phyloP scores from a whole-genome alignment of 2,329 filamentous ascomycete species.

The Aureobasidium uvarum region DNA sequence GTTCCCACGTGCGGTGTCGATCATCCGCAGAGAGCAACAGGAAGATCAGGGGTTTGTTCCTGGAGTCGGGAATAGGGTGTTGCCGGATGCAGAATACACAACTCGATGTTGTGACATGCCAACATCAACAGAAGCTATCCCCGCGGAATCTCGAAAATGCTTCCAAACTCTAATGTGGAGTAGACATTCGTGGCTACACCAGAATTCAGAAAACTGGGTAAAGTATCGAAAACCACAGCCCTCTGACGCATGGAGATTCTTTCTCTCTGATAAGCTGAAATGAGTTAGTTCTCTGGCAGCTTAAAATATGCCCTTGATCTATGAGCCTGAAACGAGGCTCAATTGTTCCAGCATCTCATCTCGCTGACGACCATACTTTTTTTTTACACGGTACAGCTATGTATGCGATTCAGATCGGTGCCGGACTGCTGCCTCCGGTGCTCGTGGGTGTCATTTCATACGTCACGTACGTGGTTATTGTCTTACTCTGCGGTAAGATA shows the following conservation, averaged over 20 bases:
- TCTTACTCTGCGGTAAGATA: not conserved
- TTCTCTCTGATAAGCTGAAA: not conserved
- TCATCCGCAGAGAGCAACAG: not conserved
- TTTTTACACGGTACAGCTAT: not conserved
- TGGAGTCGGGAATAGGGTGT: not conserved
- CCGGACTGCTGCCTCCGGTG: not conserved
- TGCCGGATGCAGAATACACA: not conserved
- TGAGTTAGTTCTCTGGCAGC: not conserved
- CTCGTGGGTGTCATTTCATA: not conserved
- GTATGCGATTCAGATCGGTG: constrained; percentile 2
- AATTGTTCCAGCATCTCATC: not conserved
- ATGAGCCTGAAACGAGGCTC: too few species aligned
- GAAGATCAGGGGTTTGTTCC: not conserved
- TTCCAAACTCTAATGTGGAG: too few species aligned
- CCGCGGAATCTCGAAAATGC: not conserved
- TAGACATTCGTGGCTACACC: not conserved
- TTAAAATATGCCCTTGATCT: not conserved
- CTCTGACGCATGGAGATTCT: not conserved
- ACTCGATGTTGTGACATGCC: not conserved
- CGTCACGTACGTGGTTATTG: not conserved
- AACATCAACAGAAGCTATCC: not conserved
- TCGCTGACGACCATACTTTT: too few species aligned
- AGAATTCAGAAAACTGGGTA: not conserved
- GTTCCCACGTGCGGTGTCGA: not conserved
- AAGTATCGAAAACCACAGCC: not conserved